A percentile compares a stretch with the other conserved stretches of the same genome.
These are phyloP conservation scores for Amylocystis lapponica DNA, from an alignment of 768 basidiomycete species.

Conservation along the genomic window DNA sequence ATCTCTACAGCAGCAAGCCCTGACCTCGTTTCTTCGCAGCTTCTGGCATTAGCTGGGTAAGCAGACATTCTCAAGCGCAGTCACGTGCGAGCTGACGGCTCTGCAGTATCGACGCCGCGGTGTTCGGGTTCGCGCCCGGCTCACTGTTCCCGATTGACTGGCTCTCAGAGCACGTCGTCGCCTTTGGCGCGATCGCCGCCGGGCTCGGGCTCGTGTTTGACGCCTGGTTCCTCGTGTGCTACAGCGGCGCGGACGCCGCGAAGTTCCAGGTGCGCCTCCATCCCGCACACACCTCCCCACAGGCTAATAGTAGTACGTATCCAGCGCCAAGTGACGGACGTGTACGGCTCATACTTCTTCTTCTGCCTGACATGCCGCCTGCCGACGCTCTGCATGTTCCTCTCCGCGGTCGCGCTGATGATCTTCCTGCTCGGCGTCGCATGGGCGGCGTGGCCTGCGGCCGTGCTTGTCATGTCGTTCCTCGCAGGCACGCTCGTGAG, in stretches of 20 bases:
- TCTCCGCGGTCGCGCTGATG: conserved; percentile 53
- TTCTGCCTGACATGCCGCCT: conserved; percentile 63
- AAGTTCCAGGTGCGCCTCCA: conserved; percentile 46
- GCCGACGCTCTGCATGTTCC: conserved; percentile 55
- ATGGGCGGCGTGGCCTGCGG: conserved; percentile 57
- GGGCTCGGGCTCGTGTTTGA: conserved; percentile 61
- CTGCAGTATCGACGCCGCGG: conserved; percentile 41
- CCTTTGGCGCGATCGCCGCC: conserved; percentile 51
- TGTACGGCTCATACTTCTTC: conserved; percentile 60
- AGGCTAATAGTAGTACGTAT: not conserved
- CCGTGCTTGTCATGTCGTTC: conserved; percentile 54
- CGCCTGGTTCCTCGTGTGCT: conserved; percentile 62
- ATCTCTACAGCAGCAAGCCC: not conserved
- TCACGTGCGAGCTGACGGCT: not conserved
- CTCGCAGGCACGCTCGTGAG: conserved; percentile 52
- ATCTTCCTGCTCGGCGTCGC: conserved; percentile 56
- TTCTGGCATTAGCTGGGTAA: conserved; percentile 57
- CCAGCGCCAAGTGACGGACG: conserved; percentile 45
- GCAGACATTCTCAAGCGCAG: conserved; percentile 11
- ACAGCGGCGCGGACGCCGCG: conserved; percentile 44
- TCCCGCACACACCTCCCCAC: not conserved
- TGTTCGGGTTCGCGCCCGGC: conserved; percentile 53
- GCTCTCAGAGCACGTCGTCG: conserved; percentile 46
- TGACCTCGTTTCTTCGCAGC: conserved; percentile 25
- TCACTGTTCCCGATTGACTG: conserved; percentile 44